phyloP scores from a whole-genome alignment of 257 asterid genomes.

The Capsicum rhomboideum region DNA sequence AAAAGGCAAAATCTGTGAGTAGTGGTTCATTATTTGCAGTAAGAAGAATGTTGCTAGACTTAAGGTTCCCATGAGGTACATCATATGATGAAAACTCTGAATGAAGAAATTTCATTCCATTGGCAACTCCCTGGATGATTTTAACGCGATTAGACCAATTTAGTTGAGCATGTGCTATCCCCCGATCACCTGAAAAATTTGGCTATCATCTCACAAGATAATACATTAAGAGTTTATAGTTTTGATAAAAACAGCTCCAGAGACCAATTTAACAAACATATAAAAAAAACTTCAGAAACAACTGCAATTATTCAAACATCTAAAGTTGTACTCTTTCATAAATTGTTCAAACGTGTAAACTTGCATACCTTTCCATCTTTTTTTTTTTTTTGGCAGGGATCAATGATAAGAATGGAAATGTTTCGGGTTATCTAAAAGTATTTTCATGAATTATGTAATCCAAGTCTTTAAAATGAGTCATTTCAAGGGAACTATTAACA shows the following conservation, averaged over 20 bases:
- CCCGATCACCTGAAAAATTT: slow-evolving; percentile 60
- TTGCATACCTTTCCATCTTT: not conserved
- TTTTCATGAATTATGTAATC: not conserved
- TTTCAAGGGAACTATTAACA: not conserved
- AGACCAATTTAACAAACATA: not conserved
- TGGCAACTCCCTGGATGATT: slow-evolving; percentile 71
- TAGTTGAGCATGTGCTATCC: slow-evolving; percentile 48
- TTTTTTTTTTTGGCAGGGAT: not conserved
- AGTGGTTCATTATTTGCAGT: slow-evolving; percentile 51
- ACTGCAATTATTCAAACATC: not conserved
- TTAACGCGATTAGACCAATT: slow-evolving; percentile 60
- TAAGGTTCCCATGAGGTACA: slow-evolving; percentile 88
- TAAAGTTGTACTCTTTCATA: not conserved
- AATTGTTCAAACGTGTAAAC: not conserved
- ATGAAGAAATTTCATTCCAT: slow-evolving; percentile 82
- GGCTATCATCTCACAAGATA: not conserved
- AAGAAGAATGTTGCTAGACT: slow-evolving; percentile 81
- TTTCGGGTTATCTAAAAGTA: not conserved
- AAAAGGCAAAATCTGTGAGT: slow-evolving; percentile 66
- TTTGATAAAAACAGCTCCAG: not conserved
- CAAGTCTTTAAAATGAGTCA: not conserved
- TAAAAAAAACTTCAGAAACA: not conserved
- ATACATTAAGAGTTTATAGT: not conserved
- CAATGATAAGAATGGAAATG: not conserved
- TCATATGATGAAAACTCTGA: slow-evolving; percentile 45